phyloP scores from a whole-genome alignment of 2,329 filamentous ascomycete genomes.

The Westerdykella aurantiaca region DNA sequence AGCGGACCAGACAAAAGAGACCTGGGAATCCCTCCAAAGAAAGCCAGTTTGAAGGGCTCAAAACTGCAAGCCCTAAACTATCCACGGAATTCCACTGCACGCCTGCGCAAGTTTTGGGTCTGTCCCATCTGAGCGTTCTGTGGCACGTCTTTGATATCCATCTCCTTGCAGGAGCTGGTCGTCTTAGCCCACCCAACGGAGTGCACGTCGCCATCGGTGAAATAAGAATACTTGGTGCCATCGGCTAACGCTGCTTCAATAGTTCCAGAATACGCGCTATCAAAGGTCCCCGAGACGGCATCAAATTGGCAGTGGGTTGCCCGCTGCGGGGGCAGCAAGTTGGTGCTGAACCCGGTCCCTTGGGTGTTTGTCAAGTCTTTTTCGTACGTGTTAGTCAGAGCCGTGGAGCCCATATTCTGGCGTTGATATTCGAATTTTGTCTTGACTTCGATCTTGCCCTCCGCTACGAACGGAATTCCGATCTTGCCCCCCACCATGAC shows the following conservation, averaged over 20 bases:
- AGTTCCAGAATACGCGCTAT: background rate
- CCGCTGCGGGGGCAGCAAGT: background rate
- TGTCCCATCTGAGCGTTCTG: no score
- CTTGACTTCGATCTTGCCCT: background rate
- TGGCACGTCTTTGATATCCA: constrained; percentile 1
- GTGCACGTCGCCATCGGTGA: background rate
- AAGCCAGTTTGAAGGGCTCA: no score
- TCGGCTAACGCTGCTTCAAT: background rate
- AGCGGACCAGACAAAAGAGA: no score
- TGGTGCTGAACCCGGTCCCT: background rate
- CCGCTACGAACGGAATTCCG: background rate
- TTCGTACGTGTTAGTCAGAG: no score
- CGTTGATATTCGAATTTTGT: background rate
- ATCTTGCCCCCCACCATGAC: constrained; percentile 2
- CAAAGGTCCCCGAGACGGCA: background rate
- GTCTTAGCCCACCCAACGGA: constrained; percentile 1
- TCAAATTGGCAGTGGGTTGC: constrained; percentile 1
- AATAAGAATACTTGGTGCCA: constrained; percentile 1
- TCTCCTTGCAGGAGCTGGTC: background rate
- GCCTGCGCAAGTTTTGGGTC: no score
- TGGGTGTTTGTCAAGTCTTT: no score
- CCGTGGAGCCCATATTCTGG: no score
- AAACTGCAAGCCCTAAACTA: no score
- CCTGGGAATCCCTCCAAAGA: no score
- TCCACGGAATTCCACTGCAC: no score